phyloP scores from a whole-genome alignment of 2,329 filamentous ascomycete species.

The Alternaria sp. region DNA sequence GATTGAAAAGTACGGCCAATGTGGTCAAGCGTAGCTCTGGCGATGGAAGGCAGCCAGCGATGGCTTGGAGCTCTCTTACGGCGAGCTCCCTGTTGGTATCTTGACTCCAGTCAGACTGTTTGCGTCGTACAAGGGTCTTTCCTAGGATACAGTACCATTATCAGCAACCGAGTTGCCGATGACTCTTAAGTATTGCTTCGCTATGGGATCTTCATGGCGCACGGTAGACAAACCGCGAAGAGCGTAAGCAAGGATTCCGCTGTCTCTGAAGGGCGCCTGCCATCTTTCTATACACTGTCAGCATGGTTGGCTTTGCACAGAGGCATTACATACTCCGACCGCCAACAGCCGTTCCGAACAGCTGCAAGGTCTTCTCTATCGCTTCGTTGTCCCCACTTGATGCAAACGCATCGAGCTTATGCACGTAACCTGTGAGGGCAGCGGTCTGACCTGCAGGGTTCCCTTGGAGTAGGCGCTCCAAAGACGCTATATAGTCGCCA shows the following conservation, averaged over 20 bases:
- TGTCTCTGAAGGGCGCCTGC: constrained; percentile 39
- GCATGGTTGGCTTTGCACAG: constrained; percentile 7
- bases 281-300: constrained; percentile 43
- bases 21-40: constrained; percentile 40
- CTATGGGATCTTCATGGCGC: constrained; percentile 26
- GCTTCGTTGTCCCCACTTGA: constrained; percentile 17
- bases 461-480: constrained; percentile 28
- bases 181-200: constrained; percentile 48
- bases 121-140: background rate
- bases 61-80: constrained; percentile 33
- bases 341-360: constrained; percentile 47
- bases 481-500: constrained; percentile 26
- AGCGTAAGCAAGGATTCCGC: constrained; percentile 42
- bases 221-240: constrained; percentile 36
- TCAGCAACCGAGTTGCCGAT: constrained; percentile 52
- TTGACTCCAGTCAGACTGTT: constrained; percentile 31
- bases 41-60: constrained; percentile 37
- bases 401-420: constrained; percentile 24
- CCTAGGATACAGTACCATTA: constrained; percentile 36
- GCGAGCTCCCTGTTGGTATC: constrained; percentile 46
- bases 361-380: constrained; percentile 31
- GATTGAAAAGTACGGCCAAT: constrained; percentile 55
- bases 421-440: constrained; percentile 25
- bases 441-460: constrained; percentile 26
- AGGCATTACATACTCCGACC: constrained; percentile 35